Evolutionary conservation across 225 moss, liverwort and hornwort genomes (phyloP), one percentile per base, ranked within the genome.

Genomic region (Ulota crispa): DNA sequence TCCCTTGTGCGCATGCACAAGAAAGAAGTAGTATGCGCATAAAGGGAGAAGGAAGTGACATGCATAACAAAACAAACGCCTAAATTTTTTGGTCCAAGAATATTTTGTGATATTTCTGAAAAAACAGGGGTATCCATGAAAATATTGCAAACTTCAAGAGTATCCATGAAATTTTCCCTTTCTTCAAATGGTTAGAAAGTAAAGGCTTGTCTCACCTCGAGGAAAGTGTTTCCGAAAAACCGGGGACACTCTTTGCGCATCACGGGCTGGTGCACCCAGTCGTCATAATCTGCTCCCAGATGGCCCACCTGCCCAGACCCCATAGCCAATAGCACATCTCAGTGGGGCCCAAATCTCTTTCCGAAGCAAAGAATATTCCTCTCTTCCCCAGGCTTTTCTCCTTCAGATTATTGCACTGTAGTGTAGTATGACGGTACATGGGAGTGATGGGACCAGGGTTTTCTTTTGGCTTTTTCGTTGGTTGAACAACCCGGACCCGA

Each of bases 261-360:
- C 61, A 93, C 87, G 1, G 92, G 78, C 77, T 84, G 86, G 41
- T 93, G 93, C 57, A 92, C 93, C 93, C 93, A 93, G 47, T 88
- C 85, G 31, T 93, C 89, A 28, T 92, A 93, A 70, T 90, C 86
- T 56, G 86, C 86, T 68, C 93, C 93, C 28, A 93, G 70, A 43
- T 78, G 55, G 41, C 87, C 87, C 72, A 84, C 87, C 87, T 87
- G 77, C 6, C 13, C 26, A 24, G 64, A 15, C 63, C 15, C 23
- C 39, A 39, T 39, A 39, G 39, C 39, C 39, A 39, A 39, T 2
- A 24, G 18, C 24, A 24, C 4, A 26, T 37, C 54, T 75, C 42
- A 57, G 67, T 32, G 24, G 23, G 30, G 67, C 32, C 66, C 2
- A n/a, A 34, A 47, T 7, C 1, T 23, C 39, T 23, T 4, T 50